Percentiles rank a stretch among this genome's conserved stretches.
phyloP scores from a whole-genome alignment of 768 basidiomycete species.

The Hydnum rufescens region DNA sequence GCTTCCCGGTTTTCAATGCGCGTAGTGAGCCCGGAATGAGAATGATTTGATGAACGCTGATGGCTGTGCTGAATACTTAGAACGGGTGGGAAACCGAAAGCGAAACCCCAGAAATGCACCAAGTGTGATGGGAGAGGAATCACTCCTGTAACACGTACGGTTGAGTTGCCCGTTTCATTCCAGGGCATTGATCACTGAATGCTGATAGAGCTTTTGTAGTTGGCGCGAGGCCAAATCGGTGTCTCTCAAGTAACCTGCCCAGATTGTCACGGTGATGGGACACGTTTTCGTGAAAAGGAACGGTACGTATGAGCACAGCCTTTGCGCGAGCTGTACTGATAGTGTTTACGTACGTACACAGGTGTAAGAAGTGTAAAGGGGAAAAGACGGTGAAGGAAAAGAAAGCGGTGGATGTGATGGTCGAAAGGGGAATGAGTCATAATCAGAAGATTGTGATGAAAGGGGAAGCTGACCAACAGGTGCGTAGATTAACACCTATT shows the following conservation, averaged over 20 bases:
- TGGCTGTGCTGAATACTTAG: constrained; percentile 30
- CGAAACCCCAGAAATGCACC: constrained; percentile 68
- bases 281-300: constrained; percentile 67
- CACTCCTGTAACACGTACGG: constrained; percentile 17
- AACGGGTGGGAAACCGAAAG: constrained; percentile 60
- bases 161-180: constrained; percentile 12
- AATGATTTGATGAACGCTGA: too few species aligned
- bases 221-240: constrained; percentile 18
- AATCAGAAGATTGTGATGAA: constrained; percentile 68
- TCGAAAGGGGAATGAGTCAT: constrained; percentile 75
- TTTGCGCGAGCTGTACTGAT: too few species aligned
- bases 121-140: constrained; percentile 66
- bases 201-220: constrained; percentile 4
- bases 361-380: constrained; percentile 94
- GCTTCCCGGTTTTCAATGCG: neutral
- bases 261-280: constrained; percentile 19
- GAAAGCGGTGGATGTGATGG: constrained; percentile 66
- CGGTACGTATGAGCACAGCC: too few species aligned
- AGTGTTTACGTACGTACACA: constrained; percentile 17
- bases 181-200: neutral
- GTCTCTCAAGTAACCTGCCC: constrained; percentile 18
- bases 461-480: constrained; percentile 87
- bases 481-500: constrained; percentile 22
- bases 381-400: constrained; percentile 69
- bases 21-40: too few species aligned